Conservation (phyloP, 2,329 filamentous ascomycete species). For the Atkinsonella hypoxylon region DNA sequence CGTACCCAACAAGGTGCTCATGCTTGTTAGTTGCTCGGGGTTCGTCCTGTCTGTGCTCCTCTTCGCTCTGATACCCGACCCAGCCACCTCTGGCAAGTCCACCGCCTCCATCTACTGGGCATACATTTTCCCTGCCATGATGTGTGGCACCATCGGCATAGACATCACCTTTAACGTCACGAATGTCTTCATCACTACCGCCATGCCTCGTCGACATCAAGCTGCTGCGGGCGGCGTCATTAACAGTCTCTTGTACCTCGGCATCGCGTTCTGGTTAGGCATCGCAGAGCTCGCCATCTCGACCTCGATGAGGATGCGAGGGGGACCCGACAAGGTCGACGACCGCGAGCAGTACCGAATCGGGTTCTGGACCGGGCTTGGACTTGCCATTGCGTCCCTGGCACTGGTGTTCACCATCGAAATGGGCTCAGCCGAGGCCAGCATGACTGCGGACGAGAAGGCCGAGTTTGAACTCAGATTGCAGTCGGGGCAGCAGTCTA, state of each 20-base stretch:
- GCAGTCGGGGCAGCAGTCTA: slow-evolving; percentile 14
- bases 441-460: slow-evolving; percentile 47
- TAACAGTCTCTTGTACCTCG: slow-evolving; percentile 59
- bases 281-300: slow-evolving; percentile 54
- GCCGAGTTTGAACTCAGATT: slow-evolving; percentile 12
- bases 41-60: slow-evolving; percentile 47
- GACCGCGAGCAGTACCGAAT: slow-evolving; percentile 45
- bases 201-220: slow-evolving; percentile 52
- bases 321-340: slow-evolving; percentile 21
- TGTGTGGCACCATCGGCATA: slow-evolving; percentile 58
- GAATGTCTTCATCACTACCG: slow-evolving; percentile 68
- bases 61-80: slow-evolving; percentile 50
- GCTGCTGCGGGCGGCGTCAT: slow-evolving; percentile 61
- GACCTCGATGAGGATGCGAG: slow-evolving; percentile 24
- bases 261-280: slow-evolving; percentile 59
- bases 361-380: slow-evolving; percentile 56
- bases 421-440: slow-evolving; percentile 42
- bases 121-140: slow-evolving; percentile 59
- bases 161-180: slow-evolving; percentile 66
- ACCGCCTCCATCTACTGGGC: slow-evolving; percentile 48
- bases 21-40: slow-evolving; percentile 48
- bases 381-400: slow-evolving; percentile 38
- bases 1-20: slow-evolving; percentile 48
- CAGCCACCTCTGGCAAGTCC: slow-evolving; percentile 20
- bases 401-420: slow-evolving; percentile 43